Conservation (phyloP, 2,329 filamentous ascomycete species). For the Penicillium fuscoglaucum region DNA sequence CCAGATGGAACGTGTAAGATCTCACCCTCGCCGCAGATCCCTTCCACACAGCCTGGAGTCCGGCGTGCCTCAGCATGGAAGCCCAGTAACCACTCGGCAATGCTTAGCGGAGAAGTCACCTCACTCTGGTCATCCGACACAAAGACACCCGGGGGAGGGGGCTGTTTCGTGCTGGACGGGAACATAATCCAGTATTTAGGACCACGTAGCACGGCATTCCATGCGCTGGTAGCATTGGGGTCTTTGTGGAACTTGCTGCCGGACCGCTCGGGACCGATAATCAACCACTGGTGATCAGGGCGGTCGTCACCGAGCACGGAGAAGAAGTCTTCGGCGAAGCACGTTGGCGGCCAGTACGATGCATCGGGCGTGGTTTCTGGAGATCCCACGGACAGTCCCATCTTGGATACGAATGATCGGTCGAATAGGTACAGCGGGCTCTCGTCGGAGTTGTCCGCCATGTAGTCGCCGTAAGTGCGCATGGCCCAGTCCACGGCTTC, state of each 20-base stretch:
- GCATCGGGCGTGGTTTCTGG: conserved; percentile 46
- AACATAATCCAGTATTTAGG: conserved; percentile 99
- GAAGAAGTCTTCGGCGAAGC: conserved; percentile 86
- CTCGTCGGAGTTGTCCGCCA: conserved; percentile 77
- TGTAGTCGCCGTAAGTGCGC: conserved; percentile 77
- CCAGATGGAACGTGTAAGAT: conserved; percentile 89
- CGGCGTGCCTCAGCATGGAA: conserved; percentile 82
- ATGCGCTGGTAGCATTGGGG: conserved; percentile 70
- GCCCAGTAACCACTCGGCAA: conserved; percentile 91
- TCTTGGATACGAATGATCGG: conserved; percentile 81
- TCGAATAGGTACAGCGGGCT: conserved; percentile 93
- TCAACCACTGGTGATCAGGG: conserved; percentile 89
- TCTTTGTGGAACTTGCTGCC: conserved; percentile 95
- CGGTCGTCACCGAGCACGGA: conserved; percentile 72
- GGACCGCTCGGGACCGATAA: conserved; percentile 81
- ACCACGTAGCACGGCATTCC: conserved; percentile 90
- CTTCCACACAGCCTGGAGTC: conserved; percentile 77
- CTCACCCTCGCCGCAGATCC: conserved; percentile 79
- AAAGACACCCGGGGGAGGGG: conserved; percentile 81
- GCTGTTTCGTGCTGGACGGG: conserved; percentile 62
- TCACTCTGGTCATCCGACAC: conserved; percentile 88
- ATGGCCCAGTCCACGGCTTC: conserved; percentile 94
- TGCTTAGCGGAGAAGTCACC: conserved; percentile 89
- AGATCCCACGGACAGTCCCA: conserved; percentile 64
- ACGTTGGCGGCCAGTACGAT: conserved; percentile 75